Base-by-base conservation (phyloP, 2,329 filamentous ascomycete genomes). In the Pezicula rhizophila region DNA sequence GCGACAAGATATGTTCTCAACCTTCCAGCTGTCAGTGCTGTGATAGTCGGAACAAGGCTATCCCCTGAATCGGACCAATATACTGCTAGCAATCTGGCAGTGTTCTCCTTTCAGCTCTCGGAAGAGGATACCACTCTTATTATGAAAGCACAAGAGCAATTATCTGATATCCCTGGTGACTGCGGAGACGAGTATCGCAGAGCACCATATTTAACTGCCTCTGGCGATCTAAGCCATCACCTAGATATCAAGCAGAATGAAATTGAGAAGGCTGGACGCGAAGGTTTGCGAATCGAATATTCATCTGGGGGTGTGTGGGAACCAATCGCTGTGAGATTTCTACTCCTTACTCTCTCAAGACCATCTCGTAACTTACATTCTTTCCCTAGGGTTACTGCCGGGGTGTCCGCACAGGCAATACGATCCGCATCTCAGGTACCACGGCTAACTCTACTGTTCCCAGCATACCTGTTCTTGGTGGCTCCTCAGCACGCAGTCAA, bases 161-260 rank as follows among this genome's bases (percentile, higher is more conserved):
- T 66, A 40, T 38, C 11, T 4, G 60, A 64, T 45, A 57, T 66
- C 7, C 61, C 63, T 4, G 64, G 64, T 5, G 64, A 66, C 42
- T 65, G 64, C 45, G 64, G 64, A 10, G 64, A 66, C 28, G 64
- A 66, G 41, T 66, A 66, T 47, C 54, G 63, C 1, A 46, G 62
- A n/a, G 46, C 52, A n/a, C 64, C 64, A 3, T 66, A 57, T 42
- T 46, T 67, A 38, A 66, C 64, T 2, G 64, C 62, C 2, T 45
- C 61, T 2, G 64, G 64, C 0, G 61, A 67, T 49, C 50, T 66
- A 41, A 64, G 59, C 8, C 50, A 66, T 42, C 64, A 66, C 42
- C 14, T 62, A 4, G 25, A 48, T 15, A 46, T 53, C 38, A 28
- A 34, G 2, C 51, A 56, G 18, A 25, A 46, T 5, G 42, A 45